These are phyloP conservation scores for Euphorbia pulcherrima DNA, from an alignment of 345 rosid genomes.

Conservation along the genomic window DNA sequence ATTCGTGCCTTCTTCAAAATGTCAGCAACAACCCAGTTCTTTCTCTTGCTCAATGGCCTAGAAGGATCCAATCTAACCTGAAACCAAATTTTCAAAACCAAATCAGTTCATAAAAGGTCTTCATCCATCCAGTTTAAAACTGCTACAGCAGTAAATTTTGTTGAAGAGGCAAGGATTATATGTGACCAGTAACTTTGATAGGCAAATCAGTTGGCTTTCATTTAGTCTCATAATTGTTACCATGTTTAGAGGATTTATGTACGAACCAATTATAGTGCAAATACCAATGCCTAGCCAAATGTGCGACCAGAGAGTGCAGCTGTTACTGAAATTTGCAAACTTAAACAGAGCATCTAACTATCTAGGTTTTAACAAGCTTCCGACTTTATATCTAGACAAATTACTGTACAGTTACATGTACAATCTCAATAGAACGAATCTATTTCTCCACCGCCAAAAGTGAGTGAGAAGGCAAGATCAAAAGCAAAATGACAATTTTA, in stretches of 20 bases:
- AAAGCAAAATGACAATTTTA: not conserved
- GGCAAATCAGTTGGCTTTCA: not conserved
- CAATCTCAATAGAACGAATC: not conserved
- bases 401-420: not conserved
- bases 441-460: not conserved
- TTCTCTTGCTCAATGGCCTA: slow-evolving; percentile 90
- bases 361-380: not conserved
- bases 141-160: not conserved
- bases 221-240: not conserved
- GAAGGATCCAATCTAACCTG: slow-evolving; percentile 85
- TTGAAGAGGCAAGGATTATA: not conserved
- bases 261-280: not conserved
- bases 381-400: not conserved
- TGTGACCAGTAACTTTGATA: not conserved
- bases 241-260: not conserved
- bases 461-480: not conserved
- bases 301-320: not conserved
- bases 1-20: slow-evolving; percentile 80
- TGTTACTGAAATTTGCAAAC: not conserved
- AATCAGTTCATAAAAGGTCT: not conserved
- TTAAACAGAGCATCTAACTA: not conserved
- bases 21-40: slow-evolving; percentile 88
- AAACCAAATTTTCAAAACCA: slow-evolving; percentile 8
- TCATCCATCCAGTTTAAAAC: not conserved
- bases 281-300: not conserved